Evolutionary conservation across 805 yeast genomes (phyloP).

Genomic region (Yamadazyma laniorum): DNA sequence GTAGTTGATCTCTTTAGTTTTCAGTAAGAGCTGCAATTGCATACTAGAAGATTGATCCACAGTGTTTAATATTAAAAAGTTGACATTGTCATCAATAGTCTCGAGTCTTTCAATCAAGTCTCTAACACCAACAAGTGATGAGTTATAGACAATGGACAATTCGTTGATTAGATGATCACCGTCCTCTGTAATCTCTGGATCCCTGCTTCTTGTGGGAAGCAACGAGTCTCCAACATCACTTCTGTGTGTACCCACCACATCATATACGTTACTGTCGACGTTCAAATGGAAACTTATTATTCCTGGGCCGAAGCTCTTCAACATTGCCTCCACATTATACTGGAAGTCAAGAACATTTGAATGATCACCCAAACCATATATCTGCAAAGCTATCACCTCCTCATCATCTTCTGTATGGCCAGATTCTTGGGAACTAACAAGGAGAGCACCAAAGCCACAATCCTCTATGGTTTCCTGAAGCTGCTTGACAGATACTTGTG

Average conservation of each 20-base stretch:
- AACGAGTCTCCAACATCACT: conserved; percentile 3
- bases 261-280: conserved; percentile 17
- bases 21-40: conserved; percentile 68
- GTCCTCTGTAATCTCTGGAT: conserved; percentile 9
- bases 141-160: conserved; percentile 47
- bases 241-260: conserved; percentile 7
- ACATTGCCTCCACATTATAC: conserved; percentile 40
- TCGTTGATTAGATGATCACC: conserved; percentile 26
- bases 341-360: conserved; percentile 29
- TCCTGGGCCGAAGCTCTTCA: conserved; percentile 30
- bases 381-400: conserved; percentile 30
- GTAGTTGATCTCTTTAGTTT: conserved; percentile 65
- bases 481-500: conserved; percentile 27
- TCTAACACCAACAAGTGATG: conserved; percentile 59
- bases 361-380: conserved; percentile 29
- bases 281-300: conserved; percentile 24
- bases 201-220: conserved; percentile 3
- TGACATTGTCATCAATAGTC: conserved; percentile 51
- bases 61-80: conserved; percentile 46
- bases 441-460: conserved; percentile 38
- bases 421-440: conserved; percentile 4
- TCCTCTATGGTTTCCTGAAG: conserved; percentile 64
- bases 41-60: conserved; percentile 55
- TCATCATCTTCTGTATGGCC: conserved; percentile 18
- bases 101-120: conserved; percentile 47